phyloP scores from a whole-genome alignment of 768 basidiomycete species.

The Dendrothele bispora region DNA sequence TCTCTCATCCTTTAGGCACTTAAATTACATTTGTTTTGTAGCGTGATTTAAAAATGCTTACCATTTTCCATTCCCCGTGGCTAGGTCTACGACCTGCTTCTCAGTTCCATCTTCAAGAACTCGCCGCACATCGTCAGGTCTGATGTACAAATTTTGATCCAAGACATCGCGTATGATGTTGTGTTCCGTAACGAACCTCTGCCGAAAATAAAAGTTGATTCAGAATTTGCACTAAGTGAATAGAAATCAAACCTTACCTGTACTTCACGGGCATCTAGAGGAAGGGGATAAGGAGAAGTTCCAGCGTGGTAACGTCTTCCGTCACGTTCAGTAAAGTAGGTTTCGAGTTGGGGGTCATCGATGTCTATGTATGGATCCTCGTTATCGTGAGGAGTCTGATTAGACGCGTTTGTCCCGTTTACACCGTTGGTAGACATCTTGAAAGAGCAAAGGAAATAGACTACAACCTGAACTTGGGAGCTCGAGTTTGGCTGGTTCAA shows the following conservation, averaged over 20 bases:
- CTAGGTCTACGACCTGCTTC: slow-evolving; percentile 67
- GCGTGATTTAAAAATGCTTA: slow-evolving; percentile 31
- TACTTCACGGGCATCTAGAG: slow-evolving; percentile 71
- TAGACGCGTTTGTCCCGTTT: no score
- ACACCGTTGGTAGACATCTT: no score
- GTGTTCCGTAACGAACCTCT: slow-evolving; percentile 60
- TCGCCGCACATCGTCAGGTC: slow-evolving; percentile 58
- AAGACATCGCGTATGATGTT: slow-evolving; percentile 42
- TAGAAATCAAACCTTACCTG: slow-evolving; percentile 42
- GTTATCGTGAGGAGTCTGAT: no score
- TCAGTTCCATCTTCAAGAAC: slow-evolving; percentile 36
- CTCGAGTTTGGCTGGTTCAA: no score
- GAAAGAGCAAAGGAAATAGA: no score
- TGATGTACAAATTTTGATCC: slow-evolving; percentile 59
- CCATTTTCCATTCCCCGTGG: slow-evolving; percentile 78
- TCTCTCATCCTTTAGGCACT: slow-evolving; percentile 60
- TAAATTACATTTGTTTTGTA: slow-evolving; percentile 16
- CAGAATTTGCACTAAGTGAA: no score
- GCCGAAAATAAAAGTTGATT: slow-evolving; percentile 2
- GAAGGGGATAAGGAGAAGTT: slow-evolving; percentile 66
- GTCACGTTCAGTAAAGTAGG: slow-evolving; percentile 56
- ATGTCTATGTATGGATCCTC: no score
- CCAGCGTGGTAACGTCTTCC: slow-evolving; percentile 72
- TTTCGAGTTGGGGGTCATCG: no score
- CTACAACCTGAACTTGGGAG: no score